Percentiles rank a stretch among this genome's conserved stretches.
These are phyloP conservation scores for Cutaneotrichosporon dermatis DNA, from an alignment of 1,284 basidiomycete species.

Conservation along the genomic window DNA sequence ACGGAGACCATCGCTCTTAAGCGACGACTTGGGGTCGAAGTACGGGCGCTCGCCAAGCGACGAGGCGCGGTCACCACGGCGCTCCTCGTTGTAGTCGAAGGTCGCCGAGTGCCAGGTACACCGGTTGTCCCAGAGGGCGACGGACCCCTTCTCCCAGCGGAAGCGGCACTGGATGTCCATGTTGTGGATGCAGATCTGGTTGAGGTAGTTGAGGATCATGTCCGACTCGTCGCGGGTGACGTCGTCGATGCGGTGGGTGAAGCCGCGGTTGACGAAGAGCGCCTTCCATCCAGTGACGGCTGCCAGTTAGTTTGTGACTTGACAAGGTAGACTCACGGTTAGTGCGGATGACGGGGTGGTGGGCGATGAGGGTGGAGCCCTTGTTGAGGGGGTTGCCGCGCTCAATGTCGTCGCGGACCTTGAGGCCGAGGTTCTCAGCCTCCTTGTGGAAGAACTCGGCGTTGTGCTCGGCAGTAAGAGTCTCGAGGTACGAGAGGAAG, in stretches of 20 bases:
- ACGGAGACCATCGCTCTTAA: slow-evolving; percentile 53
- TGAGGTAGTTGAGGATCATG: slow-evolving; percentile 32
- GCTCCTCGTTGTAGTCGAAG: slow-evolving; percentile 54
- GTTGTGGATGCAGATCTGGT: slow-evolving; percentile 42
- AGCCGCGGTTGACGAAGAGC: slow-evolving; percentile 61
- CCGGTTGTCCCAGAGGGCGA: slow-evolving; percentile 55
- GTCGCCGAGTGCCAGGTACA: slow-evolving; percentile 39
- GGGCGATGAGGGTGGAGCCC: slow-evolving; percentile 56
- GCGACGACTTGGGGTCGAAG: slow-evolving; percentile 56
- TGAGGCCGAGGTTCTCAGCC: slow-evolving; percentile 32
- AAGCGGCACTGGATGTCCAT: slow-evolving; percentile 60
- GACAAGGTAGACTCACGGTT: slow-evolving; percentile 23
- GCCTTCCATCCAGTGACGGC: slow-evolving; percentile 62
- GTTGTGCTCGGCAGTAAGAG: slow-evolving; percentile 54
- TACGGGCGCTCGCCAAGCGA: slow-evolving; percentile 62
- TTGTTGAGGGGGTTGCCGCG: slow-evolving; percentile 60
- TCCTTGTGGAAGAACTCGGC: slow-evolving; percentile 57
- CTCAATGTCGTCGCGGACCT: slow-evolving; percentile 24
- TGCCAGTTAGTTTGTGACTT: neutral
- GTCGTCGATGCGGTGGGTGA: slow-evolving; percentile 60
- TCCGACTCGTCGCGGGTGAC: slow-evolving; percentile 60
- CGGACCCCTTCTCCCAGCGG: slow-evolving; percentile 45
- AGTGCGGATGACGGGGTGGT: slow-evolving; percentile 53
- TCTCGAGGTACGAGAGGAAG: slow-evolving; percentile 58
- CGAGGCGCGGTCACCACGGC: slow-evolving; percentile 60